phyloP scores from a whole-genome alignment of 305 asterid genomes.

The Striga hermonthica region DNA sequence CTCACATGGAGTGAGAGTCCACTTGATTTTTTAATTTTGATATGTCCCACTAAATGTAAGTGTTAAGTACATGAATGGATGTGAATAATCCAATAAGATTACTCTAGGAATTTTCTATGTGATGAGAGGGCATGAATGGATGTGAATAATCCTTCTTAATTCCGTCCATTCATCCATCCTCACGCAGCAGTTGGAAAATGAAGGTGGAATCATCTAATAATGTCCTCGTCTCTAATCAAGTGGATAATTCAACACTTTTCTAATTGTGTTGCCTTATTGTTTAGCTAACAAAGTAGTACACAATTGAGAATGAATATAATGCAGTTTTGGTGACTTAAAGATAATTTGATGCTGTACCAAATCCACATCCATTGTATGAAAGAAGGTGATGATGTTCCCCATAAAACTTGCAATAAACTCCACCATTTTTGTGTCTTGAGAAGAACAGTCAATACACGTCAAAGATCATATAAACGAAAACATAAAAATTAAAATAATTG shows the following conservation, averaged over 20 bases:
- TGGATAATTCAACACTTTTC: not conserved
- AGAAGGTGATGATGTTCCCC: not conserved
- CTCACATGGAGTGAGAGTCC: too few relatives aligned
- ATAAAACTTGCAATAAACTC: not conserved
- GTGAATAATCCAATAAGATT: too few relatives aligned
- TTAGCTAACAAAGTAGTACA: not conserved
- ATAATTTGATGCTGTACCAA: too few relatives aligned
- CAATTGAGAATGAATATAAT: not conserved
- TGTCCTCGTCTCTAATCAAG: not conserved
- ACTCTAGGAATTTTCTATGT: conserved; percentile 1
- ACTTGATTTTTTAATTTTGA: too few relatives aligned
- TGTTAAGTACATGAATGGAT: too few relatives aligned
- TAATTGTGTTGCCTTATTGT: not conserved
- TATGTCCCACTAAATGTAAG: too few relatives aligned
- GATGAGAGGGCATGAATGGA: conserved; percentile 27
- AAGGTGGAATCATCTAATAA: not conserved
- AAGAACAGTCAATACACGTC: not conserved
- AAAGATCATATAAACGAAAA: too few relatives aligned
- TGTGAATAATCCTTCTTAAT: conserved; percentile 53
- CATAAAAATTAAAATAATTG: too few relatives aligned
- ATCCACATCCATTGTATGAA: too few relatives aligned
- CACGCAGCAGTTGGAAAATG: conserved; percentile 16
- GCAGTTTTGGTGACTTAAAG: too few relatives aligned
- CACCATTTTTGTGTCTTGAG: not conserved
- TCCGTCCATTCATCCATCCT: conserved; percentile 38